Base-by-base conservation (phyloP, 75 land plant genomes). In the Pseudotsuga menziesii region DNA sequence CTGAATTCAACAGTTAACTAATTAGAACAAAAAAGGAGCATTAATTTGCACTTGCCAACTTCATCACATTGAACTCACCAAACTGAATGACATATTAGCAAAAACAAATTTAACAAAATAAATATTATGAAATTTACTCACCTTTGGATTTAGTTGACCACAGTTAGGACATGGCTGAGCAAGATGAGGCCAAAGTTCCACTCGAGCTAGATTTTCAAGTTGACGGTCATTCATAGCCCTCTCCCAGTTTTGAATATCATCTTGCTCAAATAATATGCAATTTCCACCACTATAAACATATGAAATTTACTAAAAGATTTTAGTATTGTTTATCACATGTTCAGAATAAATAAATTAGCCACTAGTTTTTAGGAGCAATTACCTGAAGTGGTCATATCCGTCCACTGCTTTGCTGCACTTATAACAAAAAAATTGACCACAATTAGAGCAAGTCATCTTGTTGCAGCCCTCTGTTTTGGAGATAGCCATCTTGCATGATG, bases 381-480 rank as follows among this genome's bases (percentile, higher is more conserved):
- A 94, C 97, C 88, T 87, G 84, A 88, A 95, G 74, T 95, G 98
- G 8, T 94, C 89, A 78, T 95, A 95, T 27, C 97, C 98, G 79
- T 78, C 72, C 54, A 95, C 91, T 11, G 89, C 88, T 59, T 84
- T 80, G 79, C 80, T 84, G 74, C 98, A 95, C 26, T 66, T 72
- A 73, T 92, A 95, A 74, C 98, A 95, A 64, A 95, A 95, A 72
- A 83, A 91, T 75, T 81, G 77, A 23, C 92, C 94, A 80, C 98
- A 95, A 56, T 93, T 93, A 39, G 76, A 20, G 78, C 98, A 95
- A 2, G 86, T 85, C 91, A 95, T 91, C 85, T 95, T 95, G 74
- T 95, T 95, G 89, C 98, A 95, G 19, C 98, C 98, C 69, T 90
- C 97, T 13, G 81, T 83, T 74, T 85, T 83, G 26, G 97, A 84